These are phyloP conservation scores for Eucalyptus marginata DNA, from an alignment of 345 rosid genomes.

Conservation along the genomic window DNA sequence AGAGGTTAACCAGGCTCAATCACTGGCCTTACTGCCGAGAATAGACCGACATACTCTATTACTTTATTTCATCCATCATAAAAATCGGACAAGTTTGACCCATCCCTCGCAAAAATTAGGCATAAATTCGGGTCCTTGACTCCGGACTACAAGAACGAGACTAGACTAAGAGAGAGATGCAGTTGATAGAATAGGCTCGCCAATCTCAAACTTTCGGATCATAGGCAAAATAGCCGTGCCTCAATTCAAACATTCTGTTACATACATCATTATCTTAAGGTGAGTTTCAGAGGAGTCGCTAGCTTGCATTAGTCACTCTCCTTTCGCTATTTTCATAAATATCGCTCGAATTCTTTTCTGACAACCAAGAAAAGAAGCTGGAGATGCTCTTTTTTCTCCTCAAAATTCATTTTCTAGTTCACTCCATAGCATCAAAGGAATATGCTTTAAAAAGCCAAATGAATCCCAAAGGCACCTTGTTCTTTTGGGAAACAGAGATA, in stretches of 20 bases:
- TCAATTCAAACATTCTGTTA: neutral
- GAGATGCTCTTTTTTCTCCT: neutral
- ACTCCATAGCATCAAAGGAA: neutral
- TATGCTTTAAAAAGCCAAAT: neutral
- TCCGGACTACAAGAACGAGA: neutral
- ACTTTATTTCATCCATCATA: neutral
- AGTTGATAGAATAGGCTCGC: accelerated
- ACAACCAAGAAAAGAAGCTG: neutral
- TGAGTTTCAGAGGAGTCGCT: accelerated
- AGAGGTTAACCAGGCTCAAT: neutral
- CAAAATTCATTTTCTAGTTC: neutral
- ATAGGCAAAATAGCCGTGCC: neutral
- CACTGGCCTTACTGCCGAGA: neutral
- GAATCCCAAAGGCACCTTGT: neutral
- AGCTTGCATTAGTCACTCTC: accelerated
- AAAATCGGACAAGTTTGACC: neutral
- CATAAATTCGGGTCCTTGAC: accelerated
- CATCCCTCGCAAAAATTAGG: neutral
- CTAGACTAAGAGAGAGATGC: neutral
- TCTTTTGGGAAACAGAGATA: neutral
- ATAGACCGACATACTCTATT: neutral
- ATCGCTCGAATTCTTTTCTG: neutral
- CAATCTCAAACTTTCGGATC: accelerated
- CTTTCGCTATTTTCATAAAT: neutral
- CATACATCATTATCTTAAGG: neutral